Evolutionary conservation across 2,329 filamentous ascomycete species (phyloP).

Genomic region (Nigrograna mackinnonii): DNA sequence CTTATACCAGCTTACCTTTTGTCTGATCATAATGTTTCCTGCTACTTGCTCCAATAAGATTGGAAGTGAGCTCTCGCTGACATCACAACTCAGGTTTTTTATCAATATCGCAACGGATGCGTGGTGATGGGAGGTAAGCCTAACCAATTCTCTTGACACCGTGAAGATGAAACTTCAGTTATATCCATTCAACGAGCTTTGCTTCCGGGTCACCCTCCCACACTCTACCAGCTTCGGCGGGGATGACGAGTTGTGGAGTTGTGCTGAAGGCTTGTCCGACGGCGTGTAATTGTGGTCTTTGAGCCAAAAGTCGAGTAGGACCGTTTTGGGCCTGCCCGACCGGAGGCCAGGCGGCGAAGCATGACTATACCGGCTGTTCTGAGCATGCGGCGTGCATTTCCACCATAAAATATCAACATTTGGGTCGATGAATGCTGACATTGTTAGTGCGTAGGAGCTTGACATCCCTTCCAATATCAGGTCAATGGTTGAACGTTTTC

Average conservation of each 20-base stretch:
- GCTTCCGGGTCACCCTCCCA: constrained; percentile 73
- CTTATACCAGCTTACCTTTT: constrained; percentile 60
- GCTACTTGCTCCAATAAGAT: too few species aligned
- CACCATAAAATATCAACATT: neutral
- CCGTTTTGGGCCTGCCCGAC: constrained; percentile 49
- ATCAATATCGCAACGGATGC: too few species aligned
- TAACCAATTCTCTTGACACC: neutral
- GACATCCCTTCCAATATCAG: too few species aligned
- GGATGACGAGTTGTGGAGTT: constrained; percentile 80
- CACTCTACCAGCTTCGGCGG: constrained; percentile 63
- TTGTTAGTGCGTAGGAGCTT: neutral
- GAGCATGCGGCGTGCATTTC: constrained; percentile 40
- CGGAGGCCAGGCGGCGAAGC: constrained; percentile 62
- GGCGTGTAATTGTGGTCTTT: constrained; percentile 62
- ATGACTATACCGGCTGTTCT: constrained; percentile 74
- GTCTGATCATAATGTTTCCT: constrained; percentile 45
- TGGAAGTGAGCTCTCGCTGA: too few species aligned
- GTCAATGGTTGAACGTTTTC: too few species aligned
- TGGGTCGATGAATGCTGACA: neutral
- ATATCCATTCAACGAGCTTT: constrained; percentile 66
- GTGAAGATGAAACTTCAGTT: constrained; percentile 65
- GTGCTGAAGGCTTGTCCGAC: constrained; percentile 46
- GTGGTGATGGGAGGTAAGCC: neutral
- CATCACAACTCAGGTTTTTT: too few species aligned
- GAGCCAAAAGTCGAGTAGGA: constrained; percentile 35